Evolutionary conservation across 225 moss, liverwort and hornwort genomes (phyloP).

Genomic region (Neckera pumila): DNA sequence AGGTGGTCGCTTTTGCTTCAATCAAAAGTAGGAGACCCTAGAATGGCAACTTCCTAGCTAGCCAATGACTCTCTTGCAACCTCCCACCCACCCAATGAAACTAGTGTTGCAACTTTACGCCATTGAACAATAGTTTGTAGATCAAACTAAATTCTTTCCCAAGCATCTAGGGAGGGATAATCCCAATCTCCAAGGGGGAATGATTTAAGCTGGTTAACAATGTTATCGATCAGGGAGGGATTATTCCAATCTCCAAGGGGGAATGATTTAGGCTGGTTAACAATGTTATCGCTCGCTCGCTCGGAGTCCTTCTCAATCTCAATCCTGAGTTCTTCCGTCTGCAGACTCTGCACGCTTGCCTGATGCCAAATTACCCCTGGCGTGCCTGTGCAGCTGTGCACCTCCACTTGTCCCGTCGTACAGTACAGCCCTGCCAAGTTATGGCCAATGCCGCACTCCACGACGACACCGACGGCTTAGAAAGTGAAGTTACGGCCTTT

Average conservation of each 20-base stretch:
- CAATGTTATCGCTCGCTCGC: not conserved
- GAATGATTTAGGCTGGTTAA: not conserved
- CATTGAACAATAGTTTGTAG: not conserved
- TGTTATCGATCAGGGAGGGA: not conserved
- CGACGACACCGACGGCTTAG: not conserved
- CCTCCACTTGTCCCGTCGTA: not conserved
- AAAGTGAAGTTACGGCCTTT: not conserved
- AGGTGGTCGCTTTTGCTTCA: fast-evolving
- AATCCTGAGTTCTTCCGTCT: not conserved
- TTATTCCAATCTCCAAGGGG: not conserved
- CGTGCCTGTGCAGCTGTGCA: not conserved
- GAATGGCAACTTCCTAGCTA: not conserved
- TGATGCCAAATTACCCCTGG: not conserved
- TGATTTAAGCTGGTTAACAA: not conserved
- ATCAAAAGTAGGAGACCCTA: fast-evolving
- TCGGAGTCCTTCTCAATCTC: not conserved
- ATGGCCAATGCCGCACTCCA: not conserved
- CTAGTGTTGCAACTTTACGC: not conserved
- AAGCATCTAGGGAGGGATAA: fast-evolving
- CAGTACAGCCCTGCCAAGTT: not conserved
- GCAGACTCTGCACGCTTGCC: not conserved
- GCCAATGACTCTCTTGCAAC: not conserved
- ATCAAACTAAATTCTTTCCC: not conserved
- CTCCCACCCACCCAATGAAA: too few species aligned
- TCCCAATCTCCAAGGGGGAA: not conserved